Base-by-base conservation (phyloP, 2,329 filamentous ascomycete genomes). In the Fusarium pseudonygamai region DNA sequence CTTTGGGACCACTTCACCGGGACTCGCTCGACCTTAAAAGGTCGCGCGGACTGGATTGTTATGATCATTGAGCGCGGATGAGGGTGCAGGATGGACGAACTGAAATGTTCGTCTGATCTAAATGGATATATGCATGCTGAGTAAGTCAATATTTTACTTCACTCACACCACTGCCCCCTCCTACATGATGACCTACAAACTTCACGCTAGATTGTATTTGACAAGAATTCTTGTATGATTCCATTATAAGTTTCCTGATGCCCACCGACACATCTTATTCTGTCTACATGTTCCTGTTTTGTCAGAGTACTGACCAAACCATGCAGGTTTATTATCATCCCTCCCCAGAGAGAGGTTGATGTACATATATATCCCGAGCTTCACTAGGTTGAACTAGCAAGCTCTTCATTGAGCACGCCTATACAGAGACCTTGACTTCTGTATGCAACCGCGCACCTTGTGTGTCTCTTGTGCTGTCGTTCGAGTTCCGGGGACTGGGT, bases 171-270 rank as follows among this genome's bases (percentile, higher is more conserved):
- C 3, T 1, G 10, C 26, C 58, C 53, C 58, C 46, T 24, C 42
- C 36, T 40, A 60, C 52, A 81, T 84, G 83, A 85, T 85, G 84
- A 85, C 78, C 62, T 75, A 68, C 76, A 69, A 75, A 77, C 79
- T 78, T 73, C 72, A 84, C 83, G 83, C 84, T 85, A 85, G 83
- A 84, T 85, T 84, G 83, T 85, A 85, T 83, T 83, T 85, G 83
- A 85, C 79, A 77, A 80, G 78, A 68, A 57, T 64, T 57, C 75
- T 81, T 81, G 79, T 52, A 75, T 83, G 81, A 82, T 82, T 71
- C 71, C 64, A 74, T 78, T 69, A 78, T 69, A 74, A 74, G 74
- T 81, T 82, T 78, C 72, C 80, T 82, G 80, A 82, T 50, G 34
- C 34, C 5, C 20, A 26, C 26, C n/a, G 6, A 11, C 16, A 28